Base-by-base conservation (phyloP, 345 rosid species). In the Luvunga scandens region DNA sequence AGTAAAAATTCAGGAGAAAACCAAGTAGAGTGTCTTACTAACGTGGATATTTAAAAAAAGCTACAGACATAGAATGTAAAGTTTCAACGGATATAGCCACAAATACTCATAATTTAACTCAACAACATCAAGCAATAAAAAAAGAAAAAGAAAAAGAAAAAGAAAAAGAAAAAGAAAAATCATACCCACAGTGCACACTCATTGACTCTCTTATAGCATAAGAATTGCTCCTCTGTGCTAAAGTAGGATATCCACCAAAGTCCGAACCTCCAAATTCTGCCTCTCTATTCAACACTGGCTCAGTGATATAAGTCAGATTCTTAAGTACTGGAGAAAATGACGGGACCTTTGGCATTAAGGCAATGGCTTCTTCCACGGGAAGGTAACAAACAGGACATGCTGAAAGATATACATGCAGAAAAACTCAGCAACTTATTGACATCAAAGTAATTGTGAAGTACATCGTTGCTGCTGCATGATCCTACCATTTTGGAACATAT, bases 361-460 rank as follows among this genome's bases (percentile, higher is more conserved):
- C 90, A 84, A 91, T 75, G 71, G 99, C 99, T 83, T 97, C 98
- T 83, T 94, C 92, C 70, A 97, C 94, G 4, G 94, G 94, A 82
- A 97, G 96, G 87, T 97, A 97, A 84, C 99, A 97, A 19, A 97
- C 99, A 2, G 96, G 97, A 86, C 99, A 97, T 61, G 99, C 99
- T 97, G 96, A 76, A 75, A 75, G 14, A 61, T 31, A 79, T 73
- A 84, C 62, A 80, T 73, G 60, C 68, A 57, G 71, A 64, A 72
- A 69, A 82, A 53, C 25, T 85, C 69, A 86, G 83, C 62, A 67
- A 67, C 57, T 25, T 24, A 62, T 18, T 65, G 31, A 25, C 62
- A 75, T 71, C 25, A 25, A 12, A 19, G 6, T 28, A 34, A 50
- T n/a, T 55, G 27, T 0, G 16, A 53, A 18, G 59, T 13, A 62